phyloP scores from a whole-genome alignment of 2,329 filamentous ascomycete species.

The Elsinoe arachidis region DNA sequence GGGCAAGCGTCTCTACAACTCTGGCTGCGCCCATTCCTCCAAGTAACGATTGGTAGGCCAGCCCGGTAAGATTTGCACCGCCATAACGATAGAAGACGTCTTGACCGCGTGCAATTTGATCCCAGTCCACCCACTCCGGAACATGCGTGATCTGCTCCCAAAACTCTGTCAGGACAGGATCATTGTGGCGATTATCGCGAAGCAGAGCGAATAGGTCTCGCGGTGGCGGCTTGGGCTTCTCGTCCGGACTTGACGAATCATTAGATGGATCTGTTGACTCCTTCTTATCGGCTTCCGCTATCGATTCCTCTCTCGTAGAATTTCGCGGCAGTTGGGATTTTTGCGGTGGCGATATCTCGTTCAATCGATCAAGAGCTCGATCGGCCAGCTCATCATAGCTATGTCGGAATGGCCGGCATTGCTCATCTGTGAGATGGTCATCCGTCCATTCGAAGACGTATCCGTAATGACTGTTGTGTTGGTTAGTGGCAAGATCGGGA shows the following conservation, averaged over 20 bases:
- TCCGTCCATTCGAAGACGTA: conserved; percentile 62
- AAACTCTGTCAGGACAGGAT: conserved; percentile 49
- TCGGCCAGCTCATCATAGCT: conserved; percentile 62
- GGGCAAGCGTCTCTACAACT: conserved; percentile 63
- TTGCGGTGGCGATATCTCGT: conserved; percentile 49
- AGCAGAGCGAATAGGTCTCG: conserved; percentile 57
- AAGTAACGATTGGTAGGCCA: conserved; percentile 57
- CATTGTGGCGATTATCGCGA: conserved; percentile 46
- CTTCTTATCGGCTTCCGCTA: conserved; percentile 19
- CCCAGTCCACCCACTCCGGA: conserved; percentile 71
- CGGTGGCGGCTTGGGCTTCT: conserved; percentile 19
- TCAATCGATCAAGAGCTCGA: conserved; percentile 55
- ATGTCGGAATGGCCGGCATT: conserved; percentile 52
- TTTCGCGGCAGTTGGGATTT: conserved; percentile 32
- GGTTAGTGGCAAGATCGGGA: conserved; percentile 15
- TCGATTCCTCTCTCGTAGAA: conserved; percentile 22
- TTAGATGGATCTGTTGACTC: conserved; percentile 5
- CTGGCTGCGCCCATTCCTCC: conserved; percentile 65
- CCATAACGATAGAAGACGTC: conserved; percentile 71
- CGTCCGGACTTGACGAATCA: conserved; percentile 15
- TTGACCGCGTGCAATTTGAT: conserved; percentile 64
- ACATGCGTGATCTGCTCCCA: conserved; percentile 60
- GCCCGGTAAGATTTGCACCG: conserved; percentile 54
- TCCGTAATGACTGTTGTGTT: conserved; percentile 45
- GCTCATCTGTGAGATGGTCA: conserved; percentile 52